Conservation (phyloP, 2,329 filamentous ascomycete genomes). For the Lasiodiplodia citricola region DNA sequence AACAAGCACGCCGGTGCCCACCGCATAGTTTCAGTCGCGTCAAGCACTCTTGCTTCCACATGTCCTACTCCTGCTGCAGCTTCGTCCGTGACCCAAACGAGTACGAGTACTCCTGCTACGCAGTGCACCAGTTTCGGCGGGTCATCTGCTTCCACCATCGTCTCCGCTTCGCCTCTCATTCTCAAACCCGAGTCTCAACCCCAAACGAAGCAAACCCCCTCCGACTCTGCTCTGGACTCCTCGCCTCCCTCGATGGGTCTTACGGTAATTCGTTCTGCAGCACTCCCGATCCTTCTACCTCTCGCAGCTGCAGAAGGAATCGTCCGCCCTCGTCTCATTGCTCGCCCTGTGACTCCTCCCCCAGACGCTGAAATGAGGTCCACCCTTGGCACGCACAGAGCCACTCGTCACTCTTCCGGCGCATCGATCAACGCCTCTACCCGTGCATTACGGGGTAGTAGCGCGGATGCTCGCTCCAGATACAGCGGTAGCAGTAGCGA, state of each 20-base stretch:
- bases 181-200: neutral
- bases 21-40: constrained; percentile 7
- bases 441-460: neutral
- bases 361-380: constrained; percentile 27
- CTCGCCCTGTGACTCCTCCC: constrained; percentile 41
- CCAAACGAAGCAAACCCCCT: neutral
- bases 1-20: neutral
- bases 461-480: neutral
- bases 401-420: neutral
- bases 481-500: constrained; percentile 1
- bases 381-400: constrained; percentile 15
- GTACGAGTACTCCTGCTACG: neutral
- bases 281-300: constrained; percentile 43
- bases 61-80: constrained; percentile 1
- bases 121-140: neutral
- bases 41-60: constrained; percentile 1
- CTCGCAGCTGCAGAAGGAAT: constrained; percentile 45
- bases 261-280: constrained; percentile 35
- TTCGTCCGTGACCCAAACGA: neutral
- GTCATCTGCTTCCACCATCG: neutral
- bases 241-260: neutral
- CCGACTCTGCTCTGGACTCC: neutral
- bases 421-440: neutral
- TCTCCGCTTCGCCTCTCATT: neutral
- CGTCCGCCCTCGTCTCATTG: constrained; percentile 35